Evolutionary conservation across 2,329 filamentous ascomycete genomes (phyloP).

Genomic region (Trichoderma sp.): DNA sequence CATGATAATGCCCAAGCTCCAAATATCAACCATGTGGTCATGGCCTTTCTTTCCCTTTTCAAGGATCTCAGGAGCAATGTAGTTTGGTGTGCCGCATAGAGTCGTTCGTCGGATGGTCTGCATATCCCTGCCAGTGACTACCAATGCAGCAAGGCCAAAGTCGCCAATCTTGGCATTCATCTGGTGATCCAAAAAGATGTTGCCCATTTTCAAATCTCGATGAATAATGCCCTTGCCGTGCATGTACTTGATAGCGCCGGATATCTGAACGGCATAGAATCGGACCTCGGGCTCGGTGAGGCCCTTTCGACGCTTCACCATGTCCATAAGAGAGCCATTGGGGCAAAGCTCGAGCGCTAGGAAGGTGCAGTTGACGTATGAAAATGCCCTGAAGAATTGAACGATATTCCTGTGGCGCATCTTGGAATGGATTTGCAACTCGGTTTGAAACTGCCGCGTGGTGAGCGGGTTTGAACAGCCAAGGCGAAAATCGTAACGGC

Average conservation of each 20-base stretch:
- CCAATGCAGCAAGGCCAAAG: conserved; percentile 88
- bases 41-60: conserved; percentile 94
- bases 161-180: conserved; percentile 99
- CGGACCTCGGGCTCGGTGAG: conserved; percentile 92
- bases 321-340: conserved; percentile 96
- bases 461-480: background rate
- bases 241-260: conserved; percentile 97
- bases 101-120: conserved; percentile 83
- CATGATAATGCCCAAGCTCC: conserved; percentile 98
- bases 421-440: conserved; percentile 97
- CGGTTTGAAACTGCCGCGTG: conserved; percentile 63
- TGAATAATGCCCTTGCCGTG: conserved; percentile 96
- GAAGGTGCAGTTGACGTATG: conserved; percentile 85
- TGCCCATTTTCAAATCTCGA: conserved; percentile 95
- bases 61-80: conserved; percentile 94
- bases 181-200: conserved; percentile 88
- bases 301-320: conserved; percentile 89
- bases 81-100: conserved; percentile 95
- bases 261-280: conserved; percentile 91
- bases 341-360: conserved; percentile 92
- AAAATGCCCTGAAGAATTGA: conserved; percentile 91
- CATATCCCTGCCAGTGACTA: conserved; percentile 90
- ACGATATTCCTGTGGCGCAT: conserved; percentile 96
- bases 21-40: conserved; percentile 97
- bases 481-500: background rate